Base-by-base conservation (phyloP, 345 rosid species). In the Gossypium australe region DNA sequence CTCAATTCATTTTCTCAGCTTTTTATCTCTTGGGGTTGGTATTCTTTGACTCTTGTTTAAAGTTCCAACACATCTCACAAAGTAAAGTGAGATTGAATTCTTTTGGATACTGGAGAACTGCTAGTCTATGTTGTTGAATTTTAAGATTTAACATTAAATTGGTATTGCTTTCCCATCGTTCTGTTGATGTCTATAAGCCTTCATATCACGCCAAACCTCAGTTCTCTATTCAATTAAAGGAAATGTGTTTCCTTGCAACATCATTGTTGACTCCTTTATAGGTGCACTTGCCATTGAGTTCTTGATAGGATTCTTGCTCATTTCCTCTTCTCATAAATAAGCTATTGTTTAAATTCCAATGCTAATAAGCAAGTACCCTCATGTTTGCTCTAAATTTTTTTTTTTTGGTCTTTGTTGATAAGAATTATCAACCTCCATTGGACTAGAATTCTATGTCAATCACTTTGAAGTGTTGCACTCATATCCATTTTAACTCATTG, bases 41-140 rank as follows among this genome's bases (percentile, higher is more conserved):
- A 66, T 77, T 51, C 66, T 71, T 81, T 76, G 72, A 80, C 82
- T 48, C 16, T 73, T 43, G 49, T 71, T 73, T 65, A 67, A 78
- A 60, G 45, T 59, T 75, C 75, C n/a, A 80, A 76, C 78, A 65
- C 62, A 49, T 48, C 53, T 76, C 34, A 29, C 73, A 51, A 11
- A 70, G 70, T 20, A 25, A 74, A 78, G n/a, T 73, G 67, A 60
- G 65, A 59, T 72, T 51, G 48, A 75, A 69, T 58, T 74, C 67
- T 43, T 18, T 72, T 78, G 75, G 70, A 53, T 82, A 34, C 14
- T 71, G 75, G 81, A 82, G 41, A 77, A 67, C 74, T 58, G 22
- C 68, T 64, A 16, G 70, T 66, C 44, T 44, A 1, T 47, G 9
- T 57, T 68, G 72, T 47, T 72, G 75, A 51, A 51, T 51, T 74